phyloP scores from a whole-genome alignment of 306 rosid genomes.

The Vigna nakashimae region DNA sequence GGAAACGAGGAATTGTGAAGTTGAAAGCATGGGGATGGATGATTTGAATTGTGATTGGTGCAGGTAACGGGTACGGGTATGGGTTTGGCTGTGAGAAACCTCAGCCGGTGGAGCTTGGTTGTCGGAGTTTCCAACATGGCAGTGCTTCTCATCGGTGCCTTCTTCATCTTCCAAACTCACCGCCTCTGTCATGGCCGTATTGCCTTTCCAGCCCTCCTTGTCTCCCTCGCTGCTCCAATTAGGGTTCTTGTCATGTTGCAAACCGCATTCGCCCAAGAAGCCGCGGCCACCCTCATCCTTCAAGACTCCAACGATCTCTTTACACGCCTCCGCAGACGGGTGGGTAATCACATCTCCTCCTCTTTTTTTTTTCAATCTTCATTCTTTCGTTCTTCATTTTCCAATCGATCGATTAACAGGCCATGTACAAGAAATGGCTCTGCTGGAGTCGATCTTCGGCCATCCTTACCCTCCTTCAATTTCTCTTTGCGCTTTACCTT shows the following conservation, averaged over 20 bases:
- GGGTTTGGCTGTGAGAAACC: neutral
- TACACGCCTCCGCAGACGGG: constrained; percentile 67
- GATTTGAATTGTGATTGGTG: neutral
- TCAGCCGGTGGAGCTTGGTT: constrained; percentile 49
- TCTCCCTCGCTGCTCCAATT: constrained; percentile 50
- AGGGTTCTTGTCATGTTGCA: constrained; percentile 59
- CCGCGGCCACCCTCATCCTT: constrained; percentile 66
- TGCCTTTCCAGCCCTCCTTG: constrained; percentile 46
- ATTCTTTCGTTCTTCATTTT: neutral
- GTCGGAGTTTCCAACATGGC: constrained; percentile 48
- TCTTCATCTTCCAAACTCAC: constrained; percentile 41
- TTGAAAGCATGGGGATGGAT: no score
- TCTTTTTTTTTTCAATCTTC: no score
- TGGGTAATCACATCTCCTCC: neutral
- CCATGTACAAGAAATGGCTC: constrained; percentile 73
- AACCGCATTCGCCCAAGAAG: constrained; percentile 66
- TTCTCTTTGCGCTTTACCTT: constrained; percentile 65
- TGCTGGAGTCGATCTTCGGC: constrained; percentile 76
- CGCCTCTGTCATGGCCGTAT: constrained; percentile 48
- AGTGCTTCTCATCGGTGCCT: constrained; percentile 45
- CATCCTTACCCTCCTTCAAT: constrained; percentile 59
- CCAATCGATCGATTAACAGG: constrained; percentile 40
- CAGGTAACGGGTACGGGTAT: neutral
- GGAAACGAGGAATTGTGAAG: neutral
- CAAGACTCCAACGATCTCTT: constrained; percentile 42